Percentiles rank a stretch among this genome's conserved stretches.
These are phyloP conservation scores for Trichoderma atroviride DNA, from an alignment of 2,329 filamentous ascomycete genomes.

Conservation along the genomic window DNA sequence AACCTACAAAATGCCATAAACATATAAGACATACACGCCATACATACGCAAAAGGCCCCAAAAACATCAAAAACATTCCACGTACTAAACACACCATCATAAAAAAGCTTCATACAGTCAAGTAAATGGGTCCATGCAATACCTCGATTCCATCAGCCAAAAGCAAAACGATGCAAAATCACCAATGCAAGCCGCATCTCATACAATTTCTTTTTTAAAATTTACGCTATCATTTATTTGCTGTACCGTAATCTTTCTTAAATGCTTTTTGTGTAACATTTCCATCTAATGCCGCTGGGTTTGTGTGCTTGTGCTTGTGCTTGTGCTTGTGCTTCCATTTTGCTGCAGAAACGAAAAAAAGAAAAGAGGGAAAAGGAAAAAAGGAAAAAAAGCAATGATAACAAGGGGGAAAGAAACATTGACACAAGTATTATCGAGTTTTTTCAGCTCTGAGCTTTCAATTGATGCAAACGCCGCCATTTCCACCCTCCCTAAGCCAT, in stretches of 20 bases:
- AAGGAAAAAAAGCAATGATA: conserved; percentile 4
- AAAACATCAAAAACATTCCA: background rate
- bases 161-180: background rate
- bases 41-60: background rate
- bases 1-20: background rate
- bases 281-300: conserved; percentile 30
- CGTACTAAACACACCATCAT: background rate
- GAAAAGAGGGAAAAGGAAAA: conserved; percentile 9
- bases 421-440: background rate
- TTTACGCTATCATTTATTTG: conserved; percentile 27
- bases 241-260: conserved; percentile 30
- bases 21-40: background rate
- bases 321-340: conserved; percentile 17
- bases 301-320: conserved; percentile 5
- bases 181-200: background rate
- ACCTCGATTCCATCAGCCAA: too few relatives aligned
- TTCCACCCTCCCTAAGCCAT: conserved; percentile 25
- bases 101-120: background rate
- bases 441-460: conserved; percentile 16
- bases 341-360: conserved; percentile 9
- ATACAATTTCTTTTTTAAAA: background rate
- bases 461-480: conserved; percentile 28
- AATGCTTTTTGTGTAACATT: conserved; percentile 32
- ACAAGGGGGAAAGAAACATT: conserved; percentile 12
- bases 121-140: too few relatives aligned